These are phyloP conservation scores for Trypethelium eluteriae DNA, from an alignment of 495 filamentous ascomycete genomes.

Conservation along the genomic window DNA sequence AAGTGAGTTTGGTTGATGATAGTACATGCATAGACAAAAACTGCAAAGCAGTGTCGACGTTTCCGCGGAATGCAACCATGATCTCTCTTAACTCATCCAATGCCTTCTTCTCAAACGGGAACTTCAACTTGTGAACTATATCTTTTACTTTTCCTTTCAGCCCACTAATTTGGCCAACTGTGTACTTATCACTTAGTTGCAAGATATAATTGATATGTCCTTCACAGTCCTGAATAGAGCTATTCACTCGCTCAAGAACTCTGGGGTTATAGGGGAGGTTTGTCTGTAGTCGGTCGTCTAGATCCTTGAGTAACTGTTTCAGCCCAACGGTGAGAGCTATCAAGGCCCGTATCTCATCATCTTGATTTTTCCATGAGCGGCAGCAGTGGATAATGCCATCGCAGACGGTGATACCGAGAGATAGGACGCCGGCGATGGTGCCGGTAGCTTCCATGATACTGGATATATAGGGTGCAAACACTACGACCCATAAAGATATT, in stretches of 20 bases:
- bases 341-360: background rate
- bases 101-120: slow-evolving; percentile 2
- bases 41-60: slow-evolving; percentile 10
- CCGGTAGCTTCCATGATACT: background rate
- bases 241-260: background rate
- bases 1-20: background rate
- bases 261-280: background rate
- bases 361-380: slow-evolving; percentile 9
- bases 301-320: slow-evolving; percentile 6
- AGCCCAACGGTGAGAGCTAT: background rate
- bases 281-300: background rate
- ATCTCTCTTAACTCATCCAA: slow-evolving; percentile 1
- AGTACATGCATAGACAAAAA: slow-evolving; percentile 2
- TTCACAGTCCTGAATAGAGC: background rate
- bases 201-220: background rate
- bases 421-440: slow-evolving; percentile 10
- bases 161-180: background rate
- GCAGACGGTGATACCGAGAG: background rate
- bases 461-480: background rate
- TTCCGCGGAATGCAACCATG: slow-evolving; percentile 1
- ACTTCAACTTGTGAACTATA: slow-evolving; percentile 3
- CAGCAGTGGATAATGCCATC: slow-evolving; percentile 8
- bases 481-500: background rate
- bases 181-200: slow-evolving; percentile 3
- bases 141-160: slow-evolving; percentile 4